These are phyloP conservation scores for Diaporthe sp. DNA, from an alignment of 2,329 filamentous ascomycete species.

Conservation along the genomic window DNA sequence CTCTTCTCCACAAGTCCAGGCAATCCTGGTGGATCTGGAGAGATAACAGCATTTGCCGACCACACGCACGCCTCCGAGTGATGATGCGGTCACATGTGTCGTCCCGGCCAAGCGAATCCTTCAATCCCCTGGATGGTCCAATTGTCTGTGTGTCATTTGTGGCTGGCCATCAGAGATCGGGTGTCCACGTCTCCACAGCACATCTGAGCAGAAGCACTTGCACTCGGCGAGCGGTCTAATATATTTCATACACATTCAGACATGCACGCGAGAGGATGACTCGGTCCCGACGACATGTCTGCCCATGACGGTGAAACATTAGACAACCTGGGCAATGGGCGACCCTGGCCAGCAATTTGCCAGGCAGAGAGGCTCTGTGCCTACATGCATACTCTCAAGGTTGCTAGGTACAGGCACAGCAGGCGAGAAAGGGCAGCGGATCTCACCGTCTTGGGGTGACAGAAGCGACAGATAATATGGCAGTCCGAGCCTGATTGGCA, in stretches of 20 bases:
- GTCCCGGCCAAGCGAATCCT: constrained; percentile 13
- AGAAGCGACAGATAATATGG: background rate
- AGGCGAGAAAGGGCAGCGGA: background rate
- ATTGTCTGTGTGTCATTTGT: constrained; percentile 8
- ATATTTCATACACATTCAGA: constrained; percentile 6
- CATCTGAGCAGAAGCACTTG: background rate
- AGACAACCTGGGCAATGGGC: constrained; percentile 6
- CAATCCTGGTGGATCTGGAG: background rate
- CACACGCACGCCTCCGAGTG: background rate
- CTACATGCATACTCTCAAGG: background rate
- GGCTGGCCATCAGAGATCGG: constrained; percentile 4
- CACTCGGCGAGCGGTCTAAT: background rate
- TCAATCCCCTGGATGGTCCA: background rate
- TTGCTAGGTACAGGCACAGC: background rate
- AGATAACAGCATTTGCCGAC: background rate
- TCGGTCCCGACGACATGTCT: background rate
- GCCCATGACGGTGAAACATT: constrained; percentile 13
- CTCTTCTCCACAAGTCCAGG: constrained; percentile 6
- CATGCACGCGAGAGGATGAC: background rate
- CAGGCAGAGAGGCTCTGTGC: background rate
- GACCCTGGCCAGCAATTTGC: constrained; percentile 6
- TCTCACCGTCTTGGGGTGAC: background rate
- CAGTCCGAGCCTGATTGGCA: background rate
- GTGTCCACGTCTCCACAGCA: background rate
- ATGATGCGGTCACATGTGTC: constrained; percentile 6